Percentiles rank a stretch among this genome's conserved stretches.
Conservation (phyloP, 2,329 filamentous ascomycete species). For the Fusarium clavum region DNA sequence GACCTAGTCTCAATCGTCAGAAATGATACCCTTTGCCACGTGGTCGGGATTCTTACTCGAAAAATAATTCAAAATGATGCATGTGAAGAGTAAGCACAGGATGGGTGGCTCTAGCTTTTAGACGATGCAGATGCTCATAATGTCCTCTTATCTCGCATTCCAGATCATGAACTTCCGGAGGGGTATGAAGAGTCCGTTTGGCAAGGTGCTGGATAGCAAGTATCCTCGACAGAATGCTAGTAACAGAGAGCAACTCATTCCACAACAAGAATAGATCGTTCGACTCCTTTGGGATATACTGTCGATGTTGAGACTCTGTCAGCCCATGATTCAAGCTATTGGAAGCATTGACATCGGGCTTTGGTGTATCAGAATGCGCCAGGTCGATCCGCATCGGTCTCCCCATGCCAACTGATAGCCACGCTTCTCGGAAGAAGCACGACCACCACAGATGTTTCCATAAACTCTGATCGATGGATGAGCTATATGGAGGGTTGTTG, state of each 20-base stretch:
- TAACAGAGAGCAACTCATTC: background rate
- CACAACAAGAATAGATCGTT: background rate
- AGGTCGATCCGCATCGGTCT: slow-evolving; percentile 16
- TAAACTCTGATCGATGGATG: background rate
- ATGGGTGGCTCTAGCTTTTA: background rate
- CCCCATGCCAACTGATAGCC: slow-evolving; percentile 18
- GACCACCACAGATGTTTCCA: slow-evolving; percentile 23
- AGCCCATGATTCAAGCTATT: background rate
- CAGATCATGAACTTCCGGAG: background rate
- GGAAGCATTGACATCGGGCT: background rate
- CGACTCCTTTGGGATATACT: background rate
- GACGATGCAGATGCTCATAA: background rate
- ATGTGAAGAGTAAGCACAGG: background rate
- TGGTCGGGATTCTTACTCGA: background rate
- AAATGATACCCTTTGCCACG: background rate
- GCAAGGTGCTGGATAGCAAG: background rate
- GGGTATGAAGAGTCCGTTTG: background rate
- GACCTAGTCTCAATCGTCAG: background rate
- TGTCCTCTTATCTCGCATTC: background rate
- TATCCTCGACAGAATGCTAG: background rate
- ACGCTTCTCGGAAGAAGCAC: slow-evolving; percentile 14
- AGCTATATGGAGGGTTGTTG: background rate
- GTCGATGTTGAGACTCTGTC: background rate
- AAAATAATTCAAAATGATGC: background rate
- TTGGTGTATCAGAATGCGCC: slow-evolving; percentile 2